Conservation (phyloP, 2,329 filamentous ascomycete genomes). For the Aureobasidium sp. region DNA sequence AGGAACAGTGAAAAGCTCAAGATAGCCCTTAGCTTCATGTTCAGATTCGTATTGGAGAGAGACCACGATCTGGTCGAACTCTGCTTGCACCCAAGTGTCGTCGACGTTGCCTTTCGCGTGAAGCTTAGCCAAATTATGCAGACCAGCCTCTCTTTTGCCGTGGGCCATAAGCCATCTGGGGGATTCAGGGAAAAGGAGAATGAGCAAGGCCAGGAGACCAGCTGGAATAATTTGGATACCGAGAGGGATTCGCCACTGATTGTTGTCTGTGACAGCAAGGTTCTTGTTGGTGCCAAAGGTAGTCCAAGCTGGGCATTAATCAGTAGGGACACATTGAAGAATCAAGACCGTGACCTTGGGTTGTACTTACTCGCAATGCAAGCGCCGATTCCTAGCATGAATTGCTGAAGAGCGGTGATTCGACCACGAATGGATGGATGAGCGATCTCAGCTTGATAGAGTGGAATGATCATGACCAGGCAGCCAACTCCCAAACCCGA, state of each 20-base stretch:
- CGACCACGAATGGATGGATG: constrained; percentile 71
- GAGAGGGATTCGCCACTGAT: constrained; percentile 56
- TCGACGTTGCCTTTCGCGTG: constrained; percentile 61
- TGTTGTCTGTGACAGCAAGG: no score
- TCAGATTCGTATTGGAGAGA: constrained; percentile 60
- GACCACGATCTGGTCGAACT: constrained; percentile 65
- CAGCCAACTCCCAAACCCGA: constrained; percentile 61
- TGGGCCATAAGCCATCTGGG: constrained; percentile 65
- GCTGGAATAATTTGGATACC: constrained; percentile 66
- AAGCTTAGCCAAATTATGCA: constrained; percentile 59
- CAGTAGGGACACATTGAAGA: no score
- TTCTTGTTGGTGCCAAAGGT: no score
- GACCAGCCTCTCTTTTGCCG: constrained; percentile 56
- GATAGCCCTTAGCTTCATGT: constrained; percentile 61
- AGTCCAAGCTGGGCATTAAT: no score
- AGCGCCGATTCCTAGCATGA: constrained; percentile 72
- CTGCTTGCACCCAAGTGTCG: constrained; percentile 64
- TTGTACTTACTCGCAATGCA: constrained; percentile 37
- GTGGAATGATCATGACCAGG: constrained; percentile 57
- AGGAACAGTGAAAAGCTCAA: constrained; percentile 59
- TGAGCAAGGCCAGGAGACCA: constrained; percentile 55
- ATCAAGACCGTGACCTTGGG: no score
- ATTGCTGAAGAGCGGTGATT: constrained; percentile 70
- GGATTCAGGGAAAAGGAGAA: constrained; percentile 64
- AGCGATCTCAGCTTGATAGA: constrained; percentile 73